Evolutionary conservation across 306 rosid species (phyloP).

Genomic region (Lotus japonicus): DNA sequence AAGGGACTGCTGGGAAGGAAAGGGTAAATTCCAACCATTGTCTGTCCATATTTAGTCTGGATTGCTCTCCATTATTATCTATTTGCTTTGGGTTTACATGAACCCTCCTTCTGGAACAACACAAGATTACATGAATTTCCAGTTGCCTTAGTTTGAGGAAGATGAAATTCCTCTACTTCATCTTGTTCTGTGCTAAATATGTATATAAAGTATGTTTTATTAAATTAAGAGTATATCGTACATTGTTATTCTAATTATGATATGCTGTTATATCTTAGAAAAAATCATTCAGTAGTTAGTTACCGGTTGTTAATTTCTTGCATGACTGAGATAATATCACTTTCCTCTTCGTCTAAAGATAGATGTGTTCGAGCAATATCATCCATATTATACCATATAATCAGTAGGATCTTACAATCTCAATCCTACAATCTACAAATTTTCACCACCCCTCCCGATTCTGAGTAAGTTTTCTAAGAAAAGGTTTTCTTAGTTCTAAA

Average conservation of each 20-base stretch:
- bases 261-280: too few relatives aligned
- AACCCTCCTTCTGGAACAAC: conserved; percentile 51
- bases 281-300: background rate
- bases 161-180: conserved; percentile 26
- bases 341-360: background rate
- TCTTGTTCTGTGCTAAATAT: conserved; percentile 3
- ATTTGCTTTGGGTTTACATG: conserved; percentile 70
- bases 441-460: too few relatives aligned
- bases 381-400: too few relatives aligned
- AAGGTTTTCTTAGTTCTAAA: too few relatives aligned
- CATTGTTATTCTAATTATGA: background rate
- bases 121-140: conserved; percentile 52
- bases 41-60: conserved; percentile 77
- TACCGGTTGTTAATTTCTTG: background rate
- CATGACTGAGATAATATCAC: conserved; percentile 7
- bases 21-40: conserved; percentile 63
- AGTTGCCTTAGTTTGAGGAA: conserved; percentile 36
- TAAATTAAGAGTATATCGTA: background rate
- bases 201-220: background rate
- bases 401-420: too few relatives aligned
- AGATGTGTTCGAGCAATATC: too few relatives aligned
- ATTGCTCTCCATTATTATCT: conserved; percentile 56
- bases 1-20: conserved; percentile 67
- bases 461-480: too few relatives aligned
- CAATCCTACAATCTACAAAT: too few relatives aligned